Evolutionary conservation across 169 alveolate genomes (phyloP).

Genomic region (Plasmodium adleri): DNA sequence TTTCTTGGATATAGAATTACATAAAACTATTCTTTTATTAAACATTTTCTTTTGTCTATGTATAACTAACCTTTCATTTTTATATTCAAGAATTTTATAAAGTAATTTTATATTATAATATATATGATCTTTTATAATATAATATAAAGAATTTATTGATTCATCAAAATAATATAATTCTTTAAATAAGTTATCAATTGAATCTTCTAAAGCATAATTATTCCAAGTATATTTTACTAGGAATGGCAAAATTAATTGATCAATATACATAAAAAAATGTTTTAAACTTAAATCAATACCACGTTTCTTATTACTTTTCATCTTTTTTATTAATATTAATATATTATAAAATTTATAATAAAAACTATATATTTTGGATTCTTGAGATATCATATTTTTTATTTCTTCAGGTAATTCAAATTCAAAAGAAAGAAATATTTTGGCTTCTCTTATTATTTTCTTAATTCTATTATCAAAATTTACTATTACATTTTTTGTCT

Average conservation of each 20-base stretch:
- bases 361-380: constrained; percentile 51
- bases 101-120: constrained; percentile 46
- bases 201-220: constrained; percentile 73
- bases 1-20: constrained; percentile 71
- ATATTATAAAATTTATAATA: constrained; percentile 70
- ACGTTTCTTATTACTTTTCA: constrained; percentile 61
- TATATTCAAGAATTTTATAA: constrained; percentile 26
- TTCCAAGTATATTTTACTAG: constrained; percentile 74
- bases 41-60: constrained; percentile 46
- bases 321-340: constrained; percentile 55
- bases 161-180: constrained; percentile 70
- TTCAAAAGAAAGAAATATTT: constrained; percentile 70
- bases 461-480: constrained; percentile 71
- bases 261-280: constrained; percentile 41
- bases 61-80: constrained; percentile 49
- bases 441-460: constrained; percentile 73
- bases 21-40: constrained; percentile 32
- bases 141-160: constrained; percentile 48
- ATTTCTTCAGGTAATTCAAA: constrained; percentile 74
- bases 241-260: constrained; percentile 50
- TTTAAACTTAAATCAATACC: constrained; percentile 53
- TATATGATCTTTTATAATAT: constrained; percentile 70
- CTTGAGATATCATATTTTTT: constrained; percentile 71
- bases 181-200: constrained; percentile 25
- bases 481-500: constrained; percentile 64